Evolutionary conservation across 306 rosid genomes (phyloP).

Genomic region (Quercus glauca): DNA sequence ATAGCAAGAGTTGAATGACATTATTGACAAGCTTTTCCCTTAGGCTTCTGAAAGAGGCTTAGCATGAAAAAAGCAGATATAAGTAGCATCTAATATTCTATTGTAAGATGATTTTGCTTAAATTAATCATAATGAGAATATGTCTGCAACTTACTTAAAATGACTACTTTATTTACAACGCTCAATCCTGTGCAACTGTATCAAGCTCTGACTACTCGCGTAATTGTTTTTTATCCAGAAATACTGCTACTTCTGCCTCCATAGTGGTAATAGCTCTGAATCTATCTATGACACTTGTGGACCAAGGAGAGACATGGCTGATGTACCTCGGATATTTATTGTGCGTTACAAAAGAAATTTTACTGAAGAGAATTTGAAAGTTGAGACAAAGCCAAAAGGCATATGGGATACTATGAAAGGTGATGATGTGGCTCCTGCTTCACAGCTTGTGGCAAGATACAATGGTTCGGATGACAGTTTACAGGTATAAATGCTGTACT

Average conservation of each 20-base stretch:
- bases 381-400: constrained; percentile 38
- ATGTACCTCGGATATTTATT: constrained; percentile 65
- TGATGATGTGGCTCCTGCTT: constrained; percentile 64
- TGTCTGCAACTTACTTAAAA: background rate
- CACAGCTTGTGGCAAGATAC: constrained; percentile 89
- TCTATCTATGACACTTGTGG: constrained; percentile 81
- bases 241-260: constrained; percentile 76
- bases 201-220: constrained; percentile 16
- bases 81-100: background rate
- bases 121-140: background rate
- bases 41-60: background rate
- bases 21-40: background rate
- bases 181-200: constrained; percentile 1
- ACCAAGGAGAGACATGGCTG: constrained; percentile 51
- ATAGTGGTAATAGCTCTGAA: constrained; percentile 33
- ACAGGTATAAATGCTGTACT: constrained; percentile 45
- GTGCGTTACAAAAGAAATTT: constrained; percentile 75
- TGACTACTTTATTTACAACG: background rate
- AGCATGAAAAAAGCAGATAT: background rate
- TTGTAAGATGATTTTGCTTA: background rate
- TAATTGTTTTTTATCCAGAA: constrained; percentile 40
- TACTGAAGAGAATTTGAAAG: constrained; percentile 40
- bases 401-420: constrained; percentile 39
- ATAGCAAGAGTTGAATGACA: background rate
- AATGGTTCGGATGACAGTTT: constrained; percentile 62